phyloP scores from a whole-genome alignment of 176 grass and related monocot species.

The Puccinellia tenuiflora region DNA sequence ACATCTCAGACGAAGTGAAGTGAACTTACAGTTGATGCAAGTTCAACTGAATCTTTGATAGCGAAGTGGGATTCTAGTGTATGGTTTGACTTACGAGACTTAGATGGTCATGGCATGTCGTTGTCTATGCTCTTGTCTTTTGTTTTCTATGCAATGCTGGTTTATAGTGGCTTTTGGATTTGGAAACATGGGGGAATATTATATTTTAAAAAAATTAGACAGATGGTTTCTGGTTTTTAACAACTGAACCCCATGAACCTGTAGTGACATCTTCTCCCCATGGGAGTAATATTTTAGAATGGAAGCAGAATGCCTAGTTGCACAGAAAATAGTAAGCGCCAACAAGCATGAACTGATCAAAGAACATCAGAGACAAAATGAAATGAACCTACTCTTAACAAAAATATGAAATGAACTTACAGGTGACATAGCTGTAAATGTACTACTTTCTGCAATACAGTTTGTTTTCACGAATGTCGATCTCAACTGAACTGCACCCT shows the following conservation, averaged over 20 bases:
- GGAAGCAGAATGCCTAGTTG: neutral
- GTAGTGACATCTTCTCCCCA: neutral
- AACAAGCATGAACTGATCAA: neutral
- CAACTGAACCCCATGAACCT: neutral
- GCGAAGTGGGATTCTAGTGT: slow-evolving; percentile 15
- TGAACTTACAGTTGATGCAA: neutral
- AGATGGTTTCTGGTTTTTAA: neutral
- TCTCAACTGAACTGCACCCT: slow-evolving; percentile 54
- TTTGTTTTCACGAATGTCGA: slow-evolving; percentile 25
- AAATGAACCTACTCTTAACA: neutral
- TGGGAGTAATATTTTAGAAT: neutral
- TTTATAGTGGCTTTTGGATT: neutral
- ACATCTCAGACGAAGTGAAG: neutral
- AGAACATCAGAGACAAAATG: neutral
- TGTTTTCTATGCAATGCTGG: slow-evolving; percentile 16
- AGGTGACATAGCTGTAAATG: neutral
- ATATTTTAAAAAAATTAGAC: neutral
- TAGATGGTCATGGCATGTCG: neutral
- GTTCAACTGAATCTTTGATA: neutral
- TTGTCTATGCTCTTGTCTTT: neutral
- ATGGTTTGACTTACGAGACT: neutral
- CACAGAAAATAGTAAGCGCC: neutral
- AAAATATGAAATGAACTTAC: neutral
- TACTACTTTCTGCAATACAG: neutral
- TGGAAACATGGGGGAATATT: neutral